Evolutionary conservation across 805 yeast species (phyloP).

Genomic region (Isabelozyma gotoi): DNA sequence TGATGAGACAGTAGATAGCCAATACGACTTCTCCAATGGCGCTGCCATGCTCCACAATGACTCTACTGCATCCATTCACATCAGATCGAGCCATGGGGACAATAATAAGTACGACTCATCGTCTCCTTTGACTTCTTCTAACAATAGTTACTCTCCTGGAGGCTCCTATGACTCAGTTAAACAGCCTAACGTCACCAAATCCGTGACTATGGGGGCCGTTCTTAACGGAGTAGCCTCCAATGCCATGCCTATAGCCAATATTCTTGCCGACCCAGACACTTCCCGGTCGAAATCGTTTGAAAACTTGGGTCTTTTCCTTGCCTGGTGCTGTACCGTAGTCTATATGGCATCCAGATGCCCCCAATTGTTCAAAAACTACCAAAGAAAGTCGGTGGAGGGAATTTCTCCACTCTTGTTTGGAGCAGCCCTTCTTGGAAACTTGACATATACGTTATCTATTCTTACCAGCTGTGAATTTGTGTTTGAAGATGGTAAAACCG

Average conservation of each 20-base stretch:
- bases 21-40: not conserved
- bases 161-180: not conserved
- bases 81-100: not conserved
- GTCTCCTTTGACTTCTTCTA: slow-evolving; percentile 10
- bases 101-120: not conserved
- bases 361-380: slow-evolving; percentile 73
- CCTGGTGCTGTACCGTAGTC: slow-evolving; percentile 78
- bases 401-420: slow-evolving; percentile 77
- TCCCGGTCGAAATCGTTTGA: not conserved
- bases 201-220: not conserved
- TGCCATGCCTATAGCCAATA: not conserved
- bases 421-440: slow-evolving; percentile 76
- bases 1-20: not conserved
- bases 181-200: not conserved
- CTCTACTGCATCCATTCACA: slow-evolving; percentile 5
- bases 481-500: slow-evolving; percentile 27
- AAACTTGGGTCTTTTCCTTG: slow-evolving; percentile 35
- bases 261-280: not conserved
- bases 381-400: slow-evolving; percentile 82
- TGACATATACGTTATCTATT: slow-evolving; percentile 75
- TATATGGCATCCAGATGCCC: slow-evolving; percentile 83
- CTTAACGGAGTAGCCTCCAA: not conserved
- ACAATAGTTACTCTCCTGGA: slow-evolving; percentile 8
- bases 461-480: slow-evolving; percentile 58
- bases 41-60: not conserved